These are phyloP conservation scores for Candida smagusa DNA, from an alignment of 1,139 yeast genomes.

Conservation along the genomic window DNA sequence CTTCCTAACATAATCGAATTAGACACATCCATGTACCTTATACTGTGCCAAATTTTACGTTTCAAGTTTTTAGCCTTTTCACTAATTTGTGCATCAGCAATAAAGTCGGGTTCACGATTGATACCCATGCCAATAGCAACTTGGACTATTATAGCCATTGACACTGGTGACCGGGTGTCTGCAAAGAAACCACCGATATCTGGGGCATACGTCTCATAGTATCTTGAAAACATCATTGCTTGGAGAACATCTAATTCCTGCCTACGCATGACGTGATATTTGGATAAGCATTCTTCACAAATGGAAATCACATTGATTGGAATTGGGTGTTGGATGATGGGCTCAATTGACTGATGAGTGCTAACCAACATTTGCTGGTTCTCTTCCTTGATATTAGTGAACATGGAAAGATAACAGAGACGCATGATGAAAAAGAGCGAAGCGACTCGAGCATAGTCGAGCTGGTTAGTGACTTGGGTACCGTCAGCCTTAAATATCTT, in stretches of 20 bases:
- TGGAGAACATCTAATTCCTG: slow-evolving; percentile 17
- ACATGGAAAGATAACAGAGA: slow-evolving; percentile 9
- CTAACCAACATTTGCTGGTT: slow-evolving; percentile 2
- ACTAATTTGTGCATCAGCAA: slow-evolving; percentile 5
- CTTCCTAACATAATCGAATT: slow-evolving; percentile 13
- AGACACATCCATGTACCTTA: slow-evolving; percentile 19
- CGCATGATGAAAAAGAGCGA: slow-evolving; percentile 8
- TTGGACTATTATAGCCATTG: slow-evolving; percentile 12
- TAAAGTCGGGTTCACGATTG: slow-evolving; percentile 15
- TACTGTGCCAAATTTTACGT: slow-evolving; percentile 25
- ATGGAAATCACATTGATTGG: slow-evolving; percentile 16
- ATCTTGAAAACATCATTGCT: slow-evolving; percentile 18
- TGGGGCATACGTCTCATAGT: slow-evolving; percentile 27
- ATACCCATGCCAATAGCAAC: slow-evolving; percentile 12
- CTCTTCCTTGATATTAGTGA: slow-evolving; percentile 5
- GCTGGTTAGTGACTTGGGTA: slow-evolving; percentile 3
- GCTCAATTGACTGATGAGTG: background rate
- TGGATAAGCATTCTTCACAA: slow-evolving; percentile 16
- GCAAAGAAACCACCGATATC: slow-evolving; percentile 24
- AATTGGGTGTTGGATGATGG: slow-evolving; percentile 15
- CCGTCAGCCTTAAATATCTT: slow-evolving; percentile 1
- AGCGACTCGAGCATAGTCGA: slow-evolving; percentile 11
- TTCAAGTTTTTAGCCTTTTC: slow-evolving; percentile 12
- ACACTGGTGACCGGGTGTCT: slow-evolving; percentile 9
- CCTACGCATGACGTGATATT: slow-evolving; percentile 10